Evolutionary conservation across 257 asterid genomes (phyloP), one percentile per base, ranked within the genome.

Genomic region (Ajuga chamaepitys): DNA sequence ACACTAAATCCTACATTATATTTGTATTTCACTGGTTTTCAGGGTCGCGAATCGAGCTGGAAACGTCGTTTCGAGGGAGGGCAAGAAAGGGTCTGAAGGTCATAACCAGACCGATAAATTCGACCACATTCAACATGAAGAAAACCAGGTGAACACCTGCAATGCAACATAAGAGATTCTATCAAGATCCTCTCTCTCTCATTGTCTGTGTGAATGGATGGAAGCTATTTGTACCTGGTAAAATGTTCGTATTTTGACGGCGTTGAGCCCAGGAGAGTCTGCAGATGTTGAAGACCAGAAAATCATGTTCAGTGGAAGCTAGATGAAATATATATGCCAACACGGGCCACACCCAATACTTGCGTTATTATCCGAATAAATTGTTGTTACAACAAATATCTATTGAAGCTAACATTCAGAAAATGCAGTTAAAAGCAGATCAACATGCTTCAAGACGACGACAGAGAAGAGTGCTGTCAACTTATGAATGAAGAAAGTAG

Each of bases 201-300:
- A 30, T 41, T 21, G 4, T 7, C 14, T 4, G 1, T 62, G 21
- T 25, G 30, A 46, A n/a, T 8, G 26, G 37, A 53, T 21, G 22
- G n/a, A n/a, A 47, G 61, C 21, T 11, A 28, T 13, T 6, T 14
- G 12, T 83, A 89, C 95, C 97, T 51, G 97, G 97, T 68, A 89
- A 75, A 60, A 87, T 73, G 56, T 73, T 7, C 28, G 91, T 76
- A 12, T 80, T 13, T 14, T 74, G 89, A 25, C 95, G 87, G 64
- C 75, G 53, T 60, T 89, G 88, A 14, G 89, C 87, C 83, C 84
- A 83, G 0, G 97, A 87, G 67, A 89, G 87, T 47, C 95, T 89
- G 84, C 50, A 58, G 26, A 48, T 35, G 58, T 28, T 28, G 38
- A 70, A 34, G 40, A 61, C 42, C 22, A 45, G 60, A 22, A 64